Percentiles rank a stretch among this genome's conserved stretches.
phyloP scores from a whole-genome alignment of 106 monocot species.

The Acorus gramineus region DNA sequence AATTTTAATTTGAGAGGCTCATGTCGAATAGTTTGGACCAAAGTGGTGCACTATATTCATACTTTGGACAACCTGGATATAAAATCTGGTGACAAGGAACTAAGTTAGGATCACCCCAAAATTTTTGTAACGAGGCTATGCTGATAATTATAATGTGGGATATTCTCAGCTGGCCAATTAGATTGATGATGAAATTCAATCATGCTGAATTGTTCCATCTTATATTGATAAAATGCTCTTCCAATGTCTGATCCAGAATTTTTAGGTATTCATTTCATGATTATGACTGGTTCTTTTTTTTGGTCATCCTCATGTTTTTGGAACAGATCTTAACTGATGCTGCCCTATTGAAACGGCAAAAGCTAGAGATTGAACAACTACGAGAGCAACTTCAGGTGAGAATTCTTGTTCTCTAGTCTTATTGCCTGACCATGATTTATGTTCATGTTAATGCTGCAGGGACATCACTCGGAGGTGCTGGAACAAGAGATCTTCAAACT shows the following conservation, averaged over 20 bases:
- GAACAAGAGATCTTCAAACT: slow-evolving; percentile 91
- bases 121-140: too few species aligned
- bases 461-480: slow-evolving; percentile 84
- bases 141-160: too few species aligned
- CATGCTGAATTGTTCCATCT: too few species aligned
- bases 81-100: too few species aligned
- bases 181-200: too few species aligned
- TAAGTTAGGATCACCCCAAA: too few species aligned
- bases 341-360: slow-evolving; percentile 87
- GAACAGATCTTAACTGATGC: slow-evolving; percentile 85
- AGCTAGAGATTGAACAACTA: slow-evolving; percentile 90
- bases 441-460: slow-evolving; percentile 27
- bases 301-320: background rate
- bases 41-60: too few species aligned
- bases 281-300: background rate
- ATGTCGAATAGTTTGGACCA: too few species aligned
- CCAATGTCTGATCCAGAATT: background rate
- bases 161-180: too few species aligned
- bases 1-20: too few species aligned
- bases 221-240: background rate
- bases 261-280: too few species aligned
- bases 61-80: too few species aligned
- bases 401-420: background rate
- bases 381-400: slow-evolving; percentile 67
- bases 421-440: background rate